Evolutionary conservation across 2,329 filamentous ascomycete genomes (phyloP).

Genomic region (Aaosphaeria arxii): DNA sequence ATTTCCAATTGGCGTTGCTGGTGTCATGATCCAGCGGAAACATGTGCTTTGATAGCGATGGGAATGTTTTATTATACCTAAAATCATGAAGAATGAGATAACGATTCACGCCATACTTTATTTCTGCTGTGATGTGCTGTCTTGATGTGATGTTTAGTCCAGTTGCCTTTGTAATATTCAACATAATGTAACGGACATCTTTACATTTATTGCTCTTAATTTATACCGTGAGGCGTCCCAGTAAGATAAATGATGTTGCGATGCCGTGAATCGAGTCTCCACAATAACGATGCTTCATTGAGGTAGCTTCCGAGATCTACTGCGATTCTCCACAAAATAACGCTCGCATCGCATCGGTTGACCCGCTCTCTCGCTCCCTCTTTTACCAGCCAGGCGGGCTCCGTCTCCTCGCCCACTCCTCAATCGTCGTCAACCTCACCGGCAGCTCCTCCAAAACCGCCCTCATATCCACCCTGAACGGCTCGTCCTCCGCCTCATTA

Average conservation of each 20-base stretch:
- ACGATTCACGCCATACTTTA: background rate
- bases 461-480: conserved; percentile 39
- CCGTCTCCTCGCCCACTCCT: conserved; percentile 34
- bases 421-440: conserved; percentile 30
- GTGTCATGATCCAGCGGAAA: no score
- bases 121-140: no score
- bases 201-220: background rate
- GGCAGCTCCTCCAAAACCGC: conserved; percentile 31
- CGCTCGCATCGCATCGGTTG: no score
- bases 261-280: no score
- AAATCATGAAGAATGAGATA: background rate
- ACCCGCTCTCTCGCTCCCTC: background rate
- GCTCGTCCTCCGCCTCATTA: conserved; percentile 37
- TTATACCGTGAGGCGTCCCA: background rate
- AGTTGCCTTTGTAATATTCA: background rate
- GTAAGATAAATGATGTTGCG: background rate
- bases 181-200: background rate
- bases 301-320: no score
- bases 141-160: no score
- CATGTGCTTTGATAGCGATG: no score
- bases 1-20: no score
- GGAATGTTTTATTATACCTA: background rate
- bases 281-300: no score
- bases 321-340: no score
- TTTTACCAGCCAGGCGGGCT: conserved; percentile 11